Evolutionary conservation across 768 basidiomycete genomes (phyloP).

Genomic region (Trametopsis cervina): DNA sequence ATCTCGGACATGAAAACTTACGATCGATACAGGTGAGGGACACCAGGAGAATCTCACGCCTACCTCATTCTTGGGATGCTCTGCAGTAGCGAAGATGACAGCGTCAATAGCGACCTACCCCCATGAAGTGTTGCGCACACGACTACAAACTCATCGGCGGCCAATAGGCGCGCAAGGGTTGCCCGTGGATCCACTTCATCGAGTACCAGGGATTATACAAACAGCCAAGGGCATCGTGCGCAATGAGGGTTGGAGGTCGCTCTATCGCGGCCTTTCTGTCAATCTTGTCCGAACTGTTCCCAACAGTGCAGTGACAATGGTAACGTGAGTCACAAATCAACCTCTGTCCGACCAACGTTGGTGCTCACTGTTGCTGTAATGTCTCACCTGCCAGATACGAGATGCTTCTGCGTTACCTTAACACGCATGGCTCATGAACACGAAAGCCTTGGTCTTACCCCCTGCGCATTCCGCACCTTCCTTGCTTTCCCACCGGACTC

Average conservation of each 20-base stretch:
- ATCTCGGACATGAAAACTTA: too few species aligned
- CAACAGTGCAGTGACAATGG: constrained; percentile 91
- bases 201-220: constrained; percentile 52
- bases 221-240: constrained; percentile 65
- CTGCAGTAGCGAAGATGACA: constrained; percentile 92
- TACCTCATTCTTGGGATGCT: constrained; percentile 74
- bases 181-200: constrained; percentile 44
- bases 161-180: constrained; percentile 54
- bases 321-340: constrained; percentile 57
- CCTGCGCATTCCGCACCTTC: too few species aligned
- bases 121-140: constrained; percentile 98
- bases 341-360: not conserved
- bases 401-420: constrained; percentile 24
- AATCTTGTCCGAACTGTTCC: constrained; percentile 94
- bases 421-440: constrained; percentile 7
- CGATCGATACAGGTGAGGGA: constrained; percentile 41
- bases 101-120: constrained; percentile 96
- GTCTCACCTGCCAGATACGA: constrained; percentile 19
- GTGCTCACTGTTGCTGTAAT: constrained; percentile 1
- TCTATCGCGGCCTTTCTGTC: constrained; percentile 92
- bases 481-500: too few species aligned
- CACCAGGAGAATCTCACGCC: constrained; percentile 45
- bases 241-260: constrained; percentile 82
- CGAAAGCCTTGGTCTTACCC: too few species aligned
- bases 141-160: constrained; percentile 75